Base-by-base conservation (phyloP, 495 filamentous ascomycete species). In the Oleoguttula mirabilis region DNA sequence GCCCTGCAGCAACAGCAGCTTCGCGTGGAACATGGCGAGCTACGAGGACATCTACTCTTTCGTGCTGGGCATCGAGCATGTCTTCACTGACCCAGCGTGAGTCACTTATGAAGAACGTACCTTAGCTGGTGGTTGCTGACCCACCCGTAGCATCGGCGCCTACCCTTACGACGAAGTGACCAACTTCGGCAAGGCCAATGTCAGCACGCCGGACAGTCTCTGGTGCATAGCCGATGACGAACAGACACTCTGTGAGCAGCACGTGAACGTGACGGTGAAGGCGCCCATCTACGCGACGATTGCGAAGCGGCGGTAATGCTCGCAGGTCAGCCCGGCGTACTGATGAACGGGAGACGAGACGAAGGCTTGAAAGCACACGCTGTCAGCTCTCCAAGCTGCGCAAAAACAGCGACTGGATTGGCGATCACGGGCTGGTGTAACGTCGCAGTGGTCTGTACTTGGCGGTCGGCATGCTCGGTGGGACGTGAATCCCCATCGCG, bases 21-120 rank as follows among this genome's bases (percentile, higher is more conserved):
- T 50, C 32, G 51, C 36, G 2, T 51, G 47, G 47, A 37, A 50
- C 31, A 45, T 55, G 34, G 32, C 12, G 14, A 11, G 15, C 19
- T 55, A 31, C 39, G 27, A 28, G 7, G 30, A 28, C 27, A 34
- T 42, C 16, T 15, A 20, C 3, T 8, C 15, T 16, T 51, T 50
- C 41, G 21, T 32, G 3, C 25, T 55, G 2, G 32, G 36, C n/a
- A 25, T 55, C 10, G 42, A 51, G 51, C 51, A 55, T 38, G 20
- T 10, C 17, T 55, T 36, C 21, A 24, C 10, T 3, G 47, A 55
- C 31, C 38, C 36, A 7, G 15, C 34, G 50, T 53, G 27, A 41
- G 50, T 50, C 31, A 10, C 7, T 14, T n/a, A n/a, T n/a, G n/a
- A n/a, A n/a, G n/a, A n/a, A n/a, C n/a, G n/a, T n/a, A n/a, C n/a